phyloP scores from a whole-genome alignment of 495 filamentous ascomycete species.

The Penicillium verhagenii region DNA sequence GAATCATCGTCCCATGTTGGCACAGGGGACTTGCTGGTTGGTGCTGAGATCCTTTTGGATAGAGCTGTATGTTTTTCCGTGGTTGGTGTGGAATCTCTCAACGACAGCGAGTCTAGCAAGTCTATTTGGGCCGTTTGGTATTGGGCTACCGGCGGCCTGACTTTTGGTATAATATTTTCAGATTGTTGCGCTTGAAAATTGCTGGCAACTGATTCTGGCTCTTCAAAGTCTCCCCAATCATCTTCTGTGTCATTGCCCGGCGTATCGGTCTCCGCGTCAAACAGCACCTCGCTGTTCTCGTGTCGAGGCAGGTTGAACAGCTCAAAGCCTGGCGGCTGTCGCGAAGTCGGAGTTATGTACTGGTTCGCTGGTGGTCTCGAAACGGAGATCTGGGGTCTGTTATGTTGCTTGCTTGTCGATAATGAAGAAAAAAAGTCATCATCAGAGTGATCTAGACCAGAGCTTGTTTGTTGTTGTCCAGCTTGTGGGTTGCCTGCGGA shows the following conservation, averaged over 20 bases:
- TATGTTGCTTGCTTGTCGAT: constrained; percentile 5
- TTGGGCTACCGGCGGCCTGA: not conserved
- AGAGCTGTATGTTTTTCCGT: not conserved
- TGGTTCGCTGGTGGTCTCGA: constrained; percentile 5
- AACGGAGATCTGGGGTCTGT: not conserved
- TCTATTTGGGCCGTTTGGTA: constrained; percentile 12
- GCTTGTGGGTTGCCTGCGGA: constrained; percentile 11
- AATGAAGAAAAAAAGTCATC: constrained; percentile 19
- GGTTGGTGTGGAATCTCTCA: constrained; percentile 17
- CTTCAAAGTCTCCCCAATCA: constrained; percentile 76
- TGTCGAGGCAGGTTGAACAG: constrained; percentile 21
- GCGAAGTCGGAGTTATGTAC: constrained; percentile 3
- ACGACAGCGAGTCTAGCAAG: constrained; percentile 26
- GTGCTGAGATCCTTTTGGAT: not conserved
- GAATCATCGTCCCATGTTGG: constrained; percentile 21
- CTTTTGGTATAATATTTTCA: constrained; percentile 1
- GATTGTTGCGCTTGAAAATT: constrained; percentile 45
- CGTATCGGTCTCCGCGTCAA: constrained; percentile 44
- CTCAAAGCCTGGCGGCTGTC: constrained; percentile 11
- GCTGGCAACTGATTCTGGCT: constrained; percentile 51
- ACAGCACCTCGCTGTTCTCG: constrained; percentile 39
- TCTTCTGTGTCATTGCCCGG: constrained; percentile 53
- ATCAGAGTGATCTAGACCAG: constrained; percentile 24
- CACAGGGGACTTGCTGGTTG: not conserved
- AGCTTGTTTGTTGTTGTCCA: constrained; percentile 11